phyloP scores from a whole-genome alignment of 345 rosid species.

The Erysimum cheiranthoides region DNA sequence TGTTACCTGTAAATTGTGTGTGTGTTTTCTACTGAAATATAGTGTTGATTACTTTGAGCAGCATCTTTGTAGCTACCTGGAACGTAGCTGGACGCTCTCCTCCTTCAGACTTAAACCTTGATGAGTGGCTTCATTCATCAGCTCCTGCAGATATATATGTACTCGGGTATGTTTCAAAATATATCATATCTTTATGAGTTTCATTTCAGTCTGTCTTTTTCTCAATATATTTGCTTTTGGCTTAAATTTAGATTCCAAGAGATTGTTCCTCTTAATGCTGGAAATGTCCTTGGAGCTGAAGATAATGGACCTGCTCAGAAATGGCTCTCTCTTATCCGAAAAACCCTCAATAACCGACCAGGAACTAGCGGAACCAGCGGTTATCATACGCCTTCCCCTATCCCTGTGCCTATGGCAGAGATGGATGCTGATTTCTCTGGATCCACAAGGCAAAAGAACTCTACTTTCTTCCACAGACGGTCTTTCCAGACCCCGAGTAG shows the following conservation, averaged over 20 bases:
- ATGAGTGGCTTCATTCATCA: slow-evolving; percentile 95
- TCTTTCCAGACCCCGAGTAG: slow-evolving; percentile 81
- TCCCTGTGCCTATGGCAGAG: slow-evolving; percentile 91
- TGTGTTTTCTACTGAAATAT: background rate
- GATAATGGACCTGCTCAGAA: slow-evolving; percentile 99
- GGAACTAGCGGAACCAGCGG: slow-evolving; percentile 80
- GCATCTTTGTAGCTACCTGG: slow-evolving; percentile 93
- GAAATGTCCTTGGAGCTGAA: slow-evolving; percentile 94
- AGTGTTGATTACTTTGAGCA: slow-evolving; percentile 52
- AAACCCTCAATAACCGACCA: slow-evolving; percentile 83
- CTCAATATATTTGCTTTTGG: slow-evolving; percentile 1
- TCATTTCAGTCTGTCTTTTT: slow-evolving; percentile 24
- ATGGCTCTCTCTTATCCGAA: slow-evolving; percentile 86
- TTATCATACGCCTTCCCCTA: slow-evolving; percentile 87
- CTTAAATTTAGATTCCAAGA: slow-evolving; percentile 76
- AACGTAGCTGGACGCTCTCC: slow-evolving; percentile 99
- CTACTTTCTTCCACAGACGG: slow-evolving; percentile 86
- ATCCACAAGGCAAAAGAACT: slow-evolving; percentile 81
- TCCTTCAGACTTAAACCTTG: slow-evolving; percentile 81
- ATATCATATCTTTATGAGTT: slow-evolving; percentile 17
- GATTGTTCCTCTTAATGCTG: slow-evolving; percentile 97
- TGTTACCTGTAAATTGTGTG: background rate
- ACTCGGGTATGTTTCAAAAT: slow-evolving; percentile 67
- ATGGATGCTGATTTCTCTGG: slow-evolving; percentile 95
- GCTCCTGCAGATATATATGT: slow-evolving; percentile 99